phyloP scores from a whole-genome alignment of 139 green algal species.

The Edaphochlamys debaryana region DNA sequence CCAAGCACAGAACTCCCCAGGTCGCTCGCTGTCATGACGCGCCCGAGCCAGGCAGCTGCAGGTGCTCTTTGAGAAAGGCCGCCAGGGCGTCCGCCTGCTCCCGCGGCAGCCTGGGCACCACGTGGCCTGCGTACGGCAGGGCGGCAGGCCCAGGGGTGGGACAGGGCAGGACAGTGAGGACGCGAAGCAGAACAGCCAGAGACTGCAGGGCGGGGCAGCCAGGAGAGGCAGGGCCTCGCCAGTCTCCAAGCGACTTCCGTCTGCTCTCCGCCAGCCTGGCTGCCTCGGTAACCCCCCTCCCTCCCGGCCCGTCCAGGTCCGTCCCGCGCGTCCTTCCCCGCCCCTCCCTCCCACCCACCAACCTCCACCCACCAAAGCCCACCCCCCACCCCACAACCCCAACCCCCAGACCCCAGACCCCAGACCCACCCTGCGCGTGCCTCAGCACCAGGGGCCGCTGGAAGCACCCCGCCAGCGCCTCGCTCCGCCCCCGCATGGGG shows the following conservation, averaged over 20 bases:
- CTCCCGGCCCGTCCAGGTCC: too few species aligned
- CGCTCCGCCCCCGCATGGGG: background rate
- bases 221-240: too few species aligned
- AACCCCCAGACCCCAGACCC: background rate
- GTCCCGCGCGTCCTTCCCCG: too few species aligned
- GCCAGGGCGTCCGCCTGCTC: background rate
- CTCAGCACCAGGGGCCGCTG: background rate
- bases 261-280: too few species aligned
- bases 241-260: too few species aligned
- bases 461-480: background rate
- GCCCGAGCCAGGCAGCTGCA: too few species aligned
- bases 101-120: background rate
- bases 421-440: slow-evolving; percentile 15
- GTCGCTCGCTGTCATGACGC: too few species aligned
- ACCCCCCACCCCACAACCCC: background rate
- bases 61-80: background rate
- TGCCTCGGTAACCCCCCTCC: too few species aligned
- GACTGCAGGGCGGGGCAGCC: too few species aligned
- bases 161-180: background rate
- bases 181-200: background rate
- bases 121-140: background rate
- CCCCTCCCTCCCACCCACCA: too few species aligned
- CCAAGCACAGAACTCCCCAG: too few species aligned
- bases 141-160: background rate
- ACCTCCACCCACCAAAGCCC: background rate